Percentiles rank a stretch among this genome's conserved stretches.
Conservation (phyloP, 2,329 filamentous ascomycete genomes). For the Domatiomyces globalis region DNA sequence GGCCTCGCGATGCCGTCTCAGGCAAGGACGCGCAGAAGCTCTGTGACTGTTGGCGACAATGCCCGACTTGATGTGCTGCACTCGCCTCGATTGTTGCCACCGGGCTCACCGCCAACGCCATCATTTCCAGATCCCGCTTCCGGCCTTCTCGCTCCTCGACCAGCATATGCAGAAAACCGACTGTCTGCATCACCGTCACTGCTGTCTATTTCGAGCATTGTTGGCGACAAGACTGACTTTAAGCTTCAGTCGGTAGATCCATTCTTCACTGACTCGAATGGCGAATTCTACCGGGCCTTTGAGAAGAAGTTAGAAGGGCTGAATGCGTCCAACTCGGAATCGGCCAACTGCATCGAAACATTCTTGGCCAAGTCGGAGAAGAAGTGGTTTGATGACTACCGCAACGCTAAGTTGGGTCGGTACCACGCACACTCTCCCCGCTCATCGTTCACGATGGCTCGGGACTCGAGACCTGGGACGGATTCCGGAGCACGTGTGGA, state of each 20-base stretch:
- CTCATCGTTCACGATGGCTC: constrained; percentile 17
- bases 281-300: constrained; percentile 46
- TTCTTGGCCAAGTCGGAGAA: constrained; percentile 52
- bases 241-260: constrained; percentile 53
- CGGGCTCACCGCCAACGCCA: constrained; percentile 20
- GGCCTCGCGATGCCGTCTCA: constrained; percentile 8
- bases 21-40: constrained; percentile 10
- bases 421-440: constrained; percentile 28
- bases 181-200: constrained; percentile 24
- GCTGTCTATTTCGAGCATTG: constrained; percentile 42
- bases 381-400: constrained; percentile 49
- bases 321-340: constrained; percentile 39
- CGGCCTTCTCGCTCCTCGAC: constrained; percentile 16
- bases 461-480: constrained; percentile 25
- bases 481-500: constrained; percentile 8
- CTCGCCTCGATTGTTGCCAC: not conserved
- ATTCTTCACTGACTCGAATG: constrained; percentile 51
- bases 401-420: constrained; percentile 44
- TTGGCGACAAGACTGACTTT: constrained; percentile 48
- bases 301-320: constrained; percentile 43
- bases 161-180: constrained; percentile 6
- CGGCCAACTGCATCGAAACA: constrained; percentile 45
- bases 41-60: not conserved
- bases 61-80: constrained; percentile 3
- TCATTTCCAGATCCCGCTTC: constrained; percentile 23